These are phyloP conservation scores for Cylindrotheca fusiformis DNA, from an alignment of 108 stramenopile species.

Conservation along the genomic window DNA sequence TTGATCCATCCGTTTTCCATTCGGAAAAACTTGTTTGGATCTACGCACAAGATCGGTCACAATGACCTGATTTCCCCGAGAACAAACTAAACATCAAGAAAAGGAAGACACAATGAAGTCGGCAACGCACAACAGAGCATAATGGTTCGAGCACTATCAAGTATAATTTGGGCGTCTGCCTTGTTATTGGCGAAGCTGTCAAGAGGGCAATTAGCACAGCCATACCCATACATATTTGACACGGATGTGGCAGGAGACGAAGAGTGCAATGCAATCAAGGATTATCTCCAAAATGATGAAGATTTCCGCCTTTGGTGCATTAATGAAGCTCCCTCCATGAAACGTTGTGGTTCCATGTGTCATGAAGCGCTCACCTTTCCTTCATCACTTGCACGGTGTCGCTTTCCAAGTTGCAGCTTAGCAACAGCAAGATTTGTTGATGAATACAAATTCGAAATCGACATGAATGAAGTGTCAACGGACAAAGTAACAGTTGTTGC, in stretches of 20 bases:
- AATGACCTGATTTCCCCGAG: no score
- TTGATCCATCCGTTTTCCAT: no score
- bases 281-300: neutral
- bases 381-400: neutral
- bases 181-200: no score
- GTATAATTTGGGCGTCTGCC: no score
- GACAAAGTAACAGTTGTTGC: slow-evolving; percentile 9
- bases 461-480: slow-evolving; percentile 3
- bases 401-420: neutral
- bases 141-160: no score
- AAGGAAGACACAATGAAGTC: no score
- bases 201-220: no score
- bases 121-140: no score
- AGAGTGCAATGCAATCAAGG: neutral
- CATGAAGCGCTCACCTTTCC: slow-evolving; percentile 1
- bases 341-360: slow-evolving; percentile 1
- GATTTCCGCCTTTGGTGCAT: slow-evolving; percentile 11
- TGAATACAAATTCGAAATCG: neutral
- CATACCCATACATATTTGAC: slow-evolving; percentile 11
- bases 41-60: no score
- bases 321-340: slow-evolving; percentile 2
- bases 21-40: no score
- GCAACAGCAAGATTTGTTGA: neutral
- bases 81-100: no score
- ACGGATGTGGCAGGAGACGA: neutral